Base-by-base conservation (phyloP, 352 stramenopile genomes). In the Thalassiosira mediterranea region DNA sequence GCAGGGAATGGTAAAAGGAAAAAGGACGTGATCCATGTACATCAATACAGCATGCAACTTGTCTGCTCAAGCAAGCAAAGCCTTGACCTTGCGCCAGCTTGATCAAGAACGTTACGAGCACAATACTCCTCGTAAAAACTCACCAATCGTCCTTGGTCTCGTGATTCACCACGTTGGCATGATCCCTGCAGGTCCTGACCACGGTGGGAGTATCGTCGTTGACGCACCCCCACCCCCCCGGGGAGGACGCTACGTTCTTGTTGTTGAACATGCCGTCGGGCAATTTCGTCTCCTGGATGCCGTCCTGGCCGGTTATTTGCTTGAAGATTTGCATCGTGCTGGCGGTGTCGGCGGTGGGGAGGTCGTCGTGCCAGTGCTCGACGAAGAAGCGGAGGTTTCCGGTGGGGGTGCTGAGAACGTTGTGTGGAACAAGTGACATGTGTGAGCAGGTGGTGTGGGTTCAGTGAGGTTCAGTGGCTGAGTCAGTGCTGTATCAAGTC, bases 301-400 rank as follows among this genome's bases (percentile, higher is more conserved):
- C 10, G n/a, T 7, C 31, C 10, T 10, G 17, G n/a, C n/a, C 58
- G 26, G 4, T 21, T 3, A 46, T 7, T 1, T 61, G 13, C 26
- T 57, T 21, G 5, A 13, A 17, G 4, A 67, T 67, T 26, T 37
- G 4, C 58, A 56, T 67, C 15, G 58, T 67, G 10, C 58, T 46
- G 13, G 58, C 58, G 25, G 10, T n/a, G 23, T 13, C n/a, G 15
- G 38, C 2, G 8, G 2, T 13, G 8, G 38, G 15, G 10, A 67
- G 28, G 19, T 2, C 38, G 26, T 17, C 21, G 28, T 67, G 58
- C 58, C 58, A 67, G 44, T 67, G 58, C 44, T 57, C 13, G 10
- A 67, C 40, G 29, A 67, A 56, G 44, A 67, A 67, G 2, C 44
- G 15, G 7, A 57, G 19, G 11, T 67, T 54, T n/a, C 58, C 58